Conservation (phyloP, 1,139 yeast genomes). For the Candida labiduridarum region DNA sequence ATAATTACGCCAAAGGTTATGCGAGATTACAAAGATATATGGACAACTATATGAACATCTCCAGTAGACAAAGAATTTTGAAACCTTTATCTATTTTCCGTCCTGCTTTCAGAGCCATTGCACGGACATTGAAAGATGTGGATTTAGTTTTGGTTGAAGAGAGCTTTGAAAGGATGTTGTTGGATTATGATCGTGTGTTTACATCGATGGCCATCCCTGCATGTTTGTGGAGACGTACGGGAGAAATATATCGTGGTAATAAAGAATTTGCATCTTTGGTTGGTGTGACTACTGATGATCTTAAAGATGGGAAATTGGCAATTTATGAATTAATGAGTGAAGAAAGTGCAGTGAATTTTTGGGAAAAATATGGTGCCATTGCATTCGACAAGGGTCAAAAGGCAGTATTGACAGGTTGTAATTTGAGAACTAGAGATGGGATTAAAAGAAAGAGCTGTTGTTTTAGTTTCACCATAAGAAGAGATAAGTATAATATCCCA, state of each 20-base stretch:
- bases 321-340: slow-evolving; percentile 95
- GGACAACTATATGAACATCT: slow-evolving; percentile 90
- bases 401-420: slow-evolving; percentile 92
- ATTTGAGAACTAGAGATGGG: slow-evolving; percentile 82
- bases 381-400: slow-evolving; percentile 96
- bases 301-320: slow-evolving; percentile 90
- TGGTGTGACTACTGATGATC: slow-evolving; percentile 88
- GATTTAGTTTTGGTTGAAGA: slow-evolving; percentile 93
- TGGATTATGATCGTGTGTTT: slow-evolving; percentile 93
- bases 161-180: slow-evolving; percentile 87
- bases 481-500: slow-evolving; percentile 94
- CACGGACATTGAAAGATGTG: slow-evolving; percentile 85
- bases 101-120: slow-evolving; percentile 94
- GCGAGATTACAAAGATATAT: slow-evolving; percentile 86
- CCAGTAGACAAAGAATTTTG: slow-evolving; percentile 83
- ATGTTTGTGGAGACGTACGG: slow-evolving; percentile 96
- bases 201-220: slow-evolving; percentile 99
- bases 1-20: slow-evolving; percentile 92
- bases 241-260: slow-evolving; percentile 93
- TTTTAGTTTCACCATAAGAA: slow-evolving; percentile 88
- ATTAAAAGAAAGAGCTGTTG: slow-evolving; percentile 84
- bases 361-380: slow-evolving; percentile 97
- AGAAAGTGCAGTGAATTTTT: slow-evolving; percentile 95
- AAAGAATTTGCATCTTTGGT: slow-evolving; percentile 95
- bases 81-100: slow-evolving; percentile 85